Evolutionary conservation across 2,329 filamentous ascomycete species (phyloP), one percentile per base, ranked within the genome.

Genomic region (Pseudopyricularia cyperi): DNA sequence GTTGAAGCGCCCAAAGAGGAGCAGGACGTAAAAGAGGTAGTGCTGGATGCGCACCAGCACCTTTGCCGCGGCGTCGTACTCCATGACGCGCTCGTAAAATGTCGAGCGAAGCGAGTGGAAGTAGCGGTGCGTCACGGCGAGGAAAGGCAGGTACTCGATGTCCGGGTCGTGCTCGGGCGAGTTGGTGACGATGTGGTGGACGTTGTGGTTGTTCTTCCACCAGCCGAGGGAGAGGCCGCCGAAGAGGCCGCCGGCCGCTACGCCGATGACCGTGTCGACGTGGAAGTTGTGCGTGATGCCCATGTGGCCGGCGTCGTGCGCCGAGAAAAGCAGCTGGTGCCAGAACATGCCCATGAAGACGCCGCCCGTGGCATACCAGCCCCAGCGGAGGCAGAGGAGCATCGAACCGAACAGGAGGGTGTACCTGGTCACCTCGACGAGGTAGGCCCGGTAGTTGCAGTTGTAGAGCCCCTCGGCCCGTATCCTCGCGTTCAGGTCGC

Each of bases 161-260:
- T 97, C 91, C 0, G 93, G 91, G 64, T 97, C 91, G 64, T 97
- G 91, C 66, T 96, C 93, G 14, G 90, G 87, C 44, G 85, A 85
- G 66, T 97, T 97, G 17, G 93, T 97, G 51, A 97, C 85, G 59
- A 97, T 89, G 63, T 97, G 91, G 64, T 97, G 91, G 8, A 96
- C 89, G 62, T 97, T 97, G 68, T 97, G 91, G 64, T 83, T 96
- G 55, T 82, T 78, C 69, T 97, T 97, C 91, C 93, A 98, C 93
- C 93, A 98, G 46, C 91, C 88, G 52, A 95, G 70, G 26, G 89
- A 95, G 33, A 98, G 69, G 0, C 93, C 93, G 35, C 93, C 93
- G 19, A 93, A 71, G 60, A 85, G 97, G 65, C 95, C 86, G 51
- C 90, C 89, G 61, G 96, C 85, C 57, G 95, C 70, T 62, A 97